Evolutionary conservation across 768 basidiomycete species (phyloP).

Genomic region (Ramaria rubella): DNA sequence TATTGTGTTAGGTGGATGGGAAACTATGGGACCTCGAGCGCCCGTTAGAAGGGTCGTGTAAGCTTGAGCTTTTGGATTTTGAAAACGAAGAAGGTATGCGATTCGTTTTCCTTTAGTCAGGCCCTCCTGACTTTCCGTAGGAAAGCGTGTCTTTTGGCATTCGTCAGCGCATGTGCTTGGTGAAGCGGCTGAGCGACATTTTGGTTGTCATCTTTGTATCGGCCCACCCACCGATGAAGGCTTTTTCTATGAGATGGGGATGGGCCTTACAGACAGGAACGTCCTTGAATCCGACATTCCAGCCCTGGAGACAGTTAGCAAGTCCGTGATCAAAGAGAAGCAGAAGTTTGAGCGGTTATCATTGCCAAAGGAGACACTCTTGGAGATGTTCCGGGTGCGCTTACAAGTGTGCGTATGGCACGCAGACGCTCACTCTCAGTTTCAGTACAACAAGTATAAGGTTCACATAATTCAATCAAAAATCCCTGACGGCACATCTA

Average conservation of each 20-base stretch:
- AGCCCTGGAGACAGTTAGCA: constrained; percentile 80
- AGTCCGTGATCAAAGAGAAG: constrained; percentile 88
- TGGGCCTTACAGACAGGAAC: constrained; percentile 54
- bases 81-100: constrained; percentile 76
- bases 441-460: constrained; percentile 98
- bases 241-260: constrained; percentile 99
- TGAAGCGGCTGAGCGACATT: constrained; percentile 92
- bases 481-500: constrained; percentile 91
- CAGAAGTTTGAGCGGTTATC: constrained; percentile 95
- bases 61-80: constrained; percentile 84
- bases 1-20: constrained; percentile 59
- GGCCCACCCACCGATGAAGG: constrained; percentile 97
- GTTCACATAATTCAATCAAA: constrained; percentile 91
- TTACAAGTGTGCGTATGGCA: background rate
- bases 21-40: constrained; percentile 92
- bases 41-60: constrained; percentile 80
- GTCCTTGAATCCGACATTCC: constrained; percentile 79
- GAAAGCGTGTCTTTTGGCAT: constrained; percentile 99
- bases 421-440: background rate
- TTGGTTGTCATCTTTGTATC: constrained; percentile 94
- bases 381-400: constrained; percentile 92
- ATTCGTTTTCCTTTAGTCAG: background rate
- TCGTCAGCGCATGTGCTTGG: constrained; percentile 98
- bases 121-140: constrained; percentile 30
- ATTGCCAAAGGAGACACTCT: constrained; percentile 87